phyloP scores from a whole-genome alignment of 2,329 filamentous ascomycete genomes.

The Diaporthe ilicicola region DNA sequence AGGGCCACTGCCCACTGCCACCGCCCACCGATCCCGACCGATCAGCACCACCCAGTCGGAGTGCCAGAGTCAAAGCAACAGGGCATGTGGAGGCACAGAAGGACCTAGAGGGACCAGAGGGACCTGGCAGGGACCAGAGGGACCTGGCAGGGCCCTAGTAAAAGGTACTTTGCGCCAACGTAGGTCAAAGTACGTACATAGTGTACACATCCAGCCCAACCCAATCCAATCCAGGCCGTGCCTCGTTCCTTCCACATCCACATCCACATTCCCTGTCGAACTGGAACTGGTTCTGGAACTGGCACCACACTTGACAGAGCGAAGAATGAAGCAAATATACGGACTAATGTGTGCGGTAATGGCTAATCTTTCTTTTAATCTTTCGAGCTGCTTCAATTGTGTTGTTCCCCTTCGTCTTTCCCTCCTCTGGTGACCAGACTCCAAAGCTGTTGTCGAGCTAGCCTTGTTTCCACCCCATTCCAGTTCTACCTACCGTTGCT shows the following conservation, averaged over 20 bases:
- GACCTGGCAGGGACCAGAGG: not conserved
- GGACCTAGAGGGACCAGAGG: not conserved
- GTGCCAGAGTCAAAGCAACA: slow-evolving; percentile 17
- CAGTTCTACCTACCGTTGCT: slow-evolving; percentile 9
- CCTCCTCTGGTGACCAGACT: slow-evolving; percentile 24
- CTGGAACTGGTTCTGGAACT: slow-evolving; percentile 25
- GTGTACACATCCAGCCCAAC: slow-evolving; percentile 22
- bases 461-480: slow-evolving; percentile 10
- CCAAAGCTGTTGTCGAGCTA: slow-evolving; percentile 14
- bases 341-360: slow-evolving; percentile 24
- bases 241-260: slow-evolving; percentile 28
- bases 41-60: slow-evolving; percentile 2
- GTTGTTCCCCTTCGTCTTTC: slow-evolving; percentile 7
- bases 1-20: not conserved
- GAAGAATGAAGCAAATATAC: slow-evolving; percentile 26
- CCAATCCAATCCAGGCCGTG: slow-evolving; percentile 24
- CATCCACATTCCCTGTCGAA: slow-evolving; percentile 21
- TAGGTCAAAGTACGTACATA: slow-evolving; percentile 14
- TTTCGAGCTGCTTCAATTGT: slow-evolving; percentile 24
- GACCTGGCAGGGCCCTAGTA: slow-evolving; percentile 12
- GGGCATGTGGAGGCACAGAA: not conserved
- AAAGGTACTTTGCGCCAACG: slow-evolving; percentile 17
- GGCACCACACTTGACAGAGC: slow-evolving; percentile 24
- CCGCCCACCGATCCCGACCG: slow-evolving; percentile 3
- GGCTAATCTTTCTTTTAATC: slow-evolving; percentile 25